These are phyloP conservation scores for Deinandra increscens DNA, from an alignment of 129 eudicot genomes.

Conservation along the genomic window DNA sequence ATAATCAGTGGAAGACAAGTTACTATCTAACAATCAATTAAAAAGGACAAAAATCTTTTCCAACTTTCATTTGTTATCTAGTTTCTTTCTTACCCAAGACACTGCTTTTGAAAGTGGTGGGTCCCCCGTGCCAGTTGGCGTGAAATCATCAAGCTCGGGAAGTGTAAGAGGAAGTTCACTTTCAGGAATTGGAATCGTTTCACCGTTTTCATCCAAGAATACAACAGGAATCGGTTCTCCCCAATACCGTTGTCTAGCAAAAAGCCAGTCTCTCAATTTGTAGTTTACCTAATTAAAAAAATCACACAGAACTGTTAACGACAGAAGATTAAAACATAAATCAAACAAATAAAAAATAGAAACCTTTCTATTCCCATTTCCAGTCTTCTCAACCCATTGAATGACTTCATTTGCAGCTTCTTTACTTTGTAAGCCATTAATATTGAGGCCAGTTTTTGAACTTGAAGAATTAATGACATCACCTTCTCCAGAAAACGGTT, in stretches of 20 bases:
- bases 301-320: neutral
- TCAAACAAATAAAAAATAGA: neutral
- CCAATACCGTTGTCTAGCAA: slow-evolving; percentile 98
- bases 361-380: slow-evolving; percentile 86
- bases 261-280: slow-evolving; percentile 96
- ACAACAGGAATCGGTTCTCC: slow-evolving; percentile 98
- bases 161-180: slow-evolving; percentile 86
- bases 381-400: slow-evolving; percentile 77
- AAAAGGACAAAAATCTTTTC: neutral
- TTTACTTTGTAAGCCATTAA: slow-evolving; percentile 74
- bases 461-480: slow-evolving; percentile 67
- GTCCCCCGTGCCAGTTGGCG: slow-evolving; percentile 99
- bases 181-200: slow-evolving; percentile 77
- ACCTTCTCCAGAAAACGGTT: slow-evolving; percentile 79
- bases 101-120: slow-evolving; percentile 90
- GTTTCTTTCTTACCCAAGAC: slow-evolving; percentile 58
- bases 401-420: slow-evolving; percentile 70
- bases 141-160: slow-evolving; percentile 94
- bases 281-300: slow-evolving; percentile 61
- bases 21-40: neutral
- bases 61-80: neutral
- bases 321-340: slow-evolving; percentile 7
- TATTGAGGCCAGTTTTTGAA: slow-evolving; percentile 62
- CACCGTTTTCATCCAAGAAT: slow-evolving; percentile 63
- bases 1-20: neutral